Evolutionary conservation across 176 grass and related monocot genomes (phyloP).

Genomic region (Pontederia crassipes): DNA sequence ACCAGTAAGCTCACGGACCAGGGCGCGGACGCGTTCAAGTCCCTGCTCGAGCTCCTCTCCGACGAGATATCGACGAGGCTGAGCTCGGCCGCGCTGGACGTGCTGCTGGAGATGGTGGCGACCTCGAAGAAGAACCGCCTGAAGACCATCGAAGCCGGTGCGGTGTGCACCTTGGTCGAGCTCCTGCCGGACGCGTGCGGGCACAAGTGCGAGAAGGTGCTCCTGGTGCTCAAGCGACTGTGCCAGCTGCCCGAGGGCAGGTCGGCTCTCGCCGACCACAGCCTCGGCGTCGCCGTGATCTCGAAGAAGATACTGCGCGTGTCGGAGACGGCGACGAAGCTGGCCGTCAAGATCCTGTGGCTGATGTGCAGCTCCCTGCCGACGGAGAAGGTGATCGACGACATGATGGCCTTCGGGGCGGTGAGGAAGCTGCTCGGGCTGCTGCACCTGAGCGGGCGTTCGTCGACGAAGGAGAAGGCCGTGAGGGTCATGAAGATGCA

Average conservation of each 20-base stretch:
- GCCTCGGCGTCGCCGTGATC: conserved; percentile 42
- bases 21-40: conserved; percentile 43
- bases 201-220: conserved; percentile 42
- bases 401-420: conserved; percentile 8
- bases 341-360: conserved; percentile 69
- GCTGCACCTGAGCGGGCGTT: conserved; percentile 36
- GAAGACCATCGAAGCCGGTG: conserved; percentile 56
- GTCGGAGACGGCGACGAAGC: conserved; percentile 56
- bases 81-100: conserved; percentile 63
- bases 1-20: conserved; percentile 4
- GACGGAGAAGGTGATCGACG: conserved; percentile 37
- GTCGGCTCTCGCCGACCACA: conserved; percentile 56
- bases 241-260: conserved; percentile 67
- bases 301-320: conserved; percentile 59
- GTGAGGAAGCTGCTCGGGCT: conserved; percentile 29
- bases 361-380: conserved; percentile 39
- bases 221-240: conserved; percentile 66
- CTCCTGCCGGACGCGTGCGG: conserved; percentile 52
- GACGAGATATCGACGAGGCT: conserved; percentile 56
- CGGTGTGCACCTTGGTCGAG: conserved; percentile 57
- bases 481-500: conserved; percentile 42
- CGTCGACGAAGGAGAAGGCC: conserved; percentile 61
- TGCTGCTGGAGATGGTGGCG: conserved; percentile 42
- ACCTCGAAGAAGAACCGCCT: conserved; percentile 22
- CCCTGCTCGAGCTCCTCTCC: conserved; percentile 69